Base-by-base conservation (phyloP, 139 green algal genomes). In the Eudorina sp. region DNA sequence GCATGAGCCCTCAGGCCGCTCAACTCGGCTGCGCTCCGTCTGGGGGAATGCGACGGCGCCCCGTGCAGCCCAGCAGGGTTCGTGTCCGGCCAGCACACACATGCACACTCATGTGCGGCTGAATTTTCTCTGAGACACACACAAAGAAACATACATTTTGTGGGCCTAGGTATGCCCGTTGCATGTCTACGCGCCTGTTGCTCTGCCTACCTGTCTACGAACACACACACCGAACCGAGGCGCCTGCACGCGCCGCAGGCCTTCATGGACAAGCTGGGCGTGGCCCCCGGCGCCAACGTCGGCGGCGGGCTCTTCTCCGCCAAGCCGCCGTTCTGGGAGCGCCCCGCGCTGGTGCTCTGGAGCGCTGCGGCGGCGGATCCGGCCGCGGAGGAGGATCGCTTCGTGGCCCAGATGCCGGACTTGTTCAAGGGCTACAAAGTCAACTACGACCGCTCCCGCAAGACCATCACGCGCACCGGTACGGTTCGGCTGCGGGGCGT, bases 321-420 rank as follows among this genome's bases (percentile, higher is more conserved):
- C 84, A 97, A 96, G 90, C 86, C 94, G 13, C 94, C 95, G 2
- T 97, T 98, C 91, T 96, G 91, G 90, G 93, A 97, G 83, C 87
- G 91, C 38, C 90, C 88, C 13, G 75, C 86, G n/a, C 78, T 92
- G 53, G 31, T 91, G 66, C n/a, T 91, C 55, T 91, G 78, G 90
- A 86, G 77, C 27, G 87, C 84, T 29, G 86, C 75, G 21, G 82
- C 86, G 3, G 48, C 38, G 25, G 76, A 91, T 68, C 84, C 82
- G 25, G 70, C 76, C 25, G 83, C 77, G 18, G 83, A 90, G 83
- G 90, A 89, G 82, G 84, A 51, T 25, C 87, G 90, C 64, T 85
- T 91, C 69, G 86, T 74, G 25, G 29, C 53, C 1, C 75, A 62
- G 14, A 36, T 88, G 31, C 43, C 76, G 1, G 36, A 48, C 0